phyloP scores from a whole-genome alignment of 106 monocot species.

The Xerophyta viscosa region DNA sequence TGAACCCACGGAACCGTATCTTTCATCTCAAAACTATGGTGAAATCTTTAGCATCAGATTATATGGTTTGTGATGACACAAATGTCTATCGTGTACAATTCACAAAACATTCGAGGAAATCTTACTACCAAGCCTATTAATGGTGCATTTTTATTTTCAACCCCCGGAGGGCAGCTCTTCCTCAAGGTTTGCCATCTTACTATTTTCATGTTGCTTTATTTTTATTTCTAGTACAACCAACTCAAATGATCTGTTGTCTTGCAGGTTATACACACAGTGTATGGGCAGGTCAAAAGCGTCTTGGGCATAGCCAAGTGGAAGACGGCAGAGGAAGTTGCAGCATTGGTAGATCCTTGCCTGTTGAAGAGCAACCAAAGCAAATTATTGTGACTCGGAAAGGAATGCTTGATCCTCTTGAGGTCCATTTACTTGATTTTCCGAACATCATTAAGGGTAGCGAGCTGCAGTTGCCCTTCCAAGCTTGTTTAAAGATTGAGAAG shows the following conservation, averaged over 20 bases:
- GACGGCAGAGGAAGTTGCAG: slow-evolving; percentile 98
- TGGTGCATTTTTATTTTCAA: slow-evolving; percentile 99
- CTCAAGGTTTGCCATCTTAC: slow-evolving; percentile 54
- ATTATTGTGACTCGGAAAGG: slow-evolving; percentile 98
- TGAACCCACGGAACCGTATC: slow-evolving; percentile 98
- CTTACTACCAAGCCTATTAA: slow-evolving; percentile 98
- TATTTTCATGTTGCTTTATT: neutral
- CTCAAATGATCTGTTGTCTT: neutral
- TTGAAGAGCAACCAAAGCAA: slow-evolving; percentile 99
- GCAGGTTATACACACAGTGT: slow-evolving; percentile 99
- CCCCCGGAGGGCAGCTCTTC: slow-evolving; percentile 90
- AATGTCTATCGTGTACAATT: slow-evolving; percentile 98
- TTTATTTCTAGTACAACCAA: neutral
- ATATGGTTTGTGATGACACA: slow-evolving; percentile 99
- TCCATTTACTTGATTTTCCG: slow-evolving; percentile 96
- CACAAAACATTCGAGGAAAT: slow-evolving; percentile 99
- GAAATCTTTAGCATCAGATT: slow-evolving; percentile 99
- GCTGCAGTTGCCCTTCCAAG: slow-evolving; percentile 97
- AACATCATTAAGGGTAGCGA: slow-evolving; percentile 99
- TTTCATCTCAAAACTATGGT: slow-evolving; percentile 99
- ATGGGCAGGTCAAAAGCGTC: slow-evolving; percentile 99
- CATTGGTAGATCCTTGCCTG: slow-evolving; percentile 86
- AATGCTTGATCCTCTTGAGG: slow-evolving; percentile 98
- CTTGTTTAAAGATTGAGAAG: slow-evolving; percentile 97
- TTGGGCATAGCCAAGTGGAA: slow-evolving; percentile 99